Evolutionary conservation across 306 rosid species (phyloP).

Genomic region (Prunus mume): DNA sequence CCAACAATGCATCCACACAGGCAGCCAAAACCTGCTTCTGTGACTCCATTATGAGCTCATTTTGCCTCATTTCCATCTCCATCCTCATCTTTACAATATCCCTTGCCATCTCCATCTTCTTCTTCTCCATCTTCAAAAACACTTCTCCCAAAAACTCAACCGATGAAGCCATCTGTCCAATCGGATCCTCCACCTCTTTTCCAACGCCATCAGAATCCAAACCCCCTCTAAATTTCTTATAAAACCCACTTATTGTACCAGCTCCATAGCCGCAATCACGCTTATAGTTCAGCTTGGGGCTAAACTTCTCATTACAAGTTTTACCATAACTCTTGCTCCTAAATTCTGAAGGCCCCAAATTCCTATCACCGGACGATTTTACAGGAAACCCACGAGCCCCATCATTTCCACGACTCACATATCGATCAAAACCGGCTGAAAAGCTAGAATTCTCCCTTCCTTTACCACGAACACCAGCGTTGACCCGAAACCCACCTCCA

Average conservation of each 20-base stretch:
- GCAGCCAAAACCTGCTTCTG: constrained; percentile 67
- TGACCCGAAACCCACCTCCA: not conserved
- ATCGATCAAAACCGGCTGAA: not conserved
- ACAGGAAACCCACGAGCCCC: constrained; percentile 12
- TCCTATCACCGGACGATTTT: constrained; percentile 2
- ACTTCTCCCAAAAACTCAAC: constrained; percentile 65
- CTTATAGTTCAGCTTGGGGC: not conserved
- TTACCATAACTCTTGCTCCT: not conserved
- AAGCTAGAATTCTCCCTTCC: not conserved
- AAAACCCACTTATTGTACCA: not conserved
- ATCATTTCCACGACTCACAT: not conserved
- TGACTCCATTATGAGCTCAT: constrained; percentile 63
- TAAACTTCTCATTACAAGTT: not conserved
- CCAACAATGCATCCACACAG: constrained; percentile 60
- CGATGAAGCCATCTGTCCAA: constrained; percentile 59
- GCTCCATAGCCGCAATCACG: not conserved
- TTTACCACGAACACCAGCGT: not conserved
- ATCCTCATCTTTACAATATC: constrained; percentile 67
- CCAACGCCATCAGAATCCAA: constrained; percentile 1
- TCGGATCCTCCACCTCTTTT: constrained; percentile 38
- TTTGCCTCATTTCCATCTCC: constrained; percentile 85
- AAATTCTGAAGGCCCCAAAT: constrained; percentile 19
- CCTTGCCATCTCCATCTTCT: constrained; percentile 89
- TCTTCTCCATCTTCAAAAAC: constrained; percentile 66
- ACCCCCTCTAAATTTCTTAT: constrained; percentile 1